phyloP scores from a whole-genome alignment of 352 stramenopile species.

The Globisporangium canariense region DNA sequence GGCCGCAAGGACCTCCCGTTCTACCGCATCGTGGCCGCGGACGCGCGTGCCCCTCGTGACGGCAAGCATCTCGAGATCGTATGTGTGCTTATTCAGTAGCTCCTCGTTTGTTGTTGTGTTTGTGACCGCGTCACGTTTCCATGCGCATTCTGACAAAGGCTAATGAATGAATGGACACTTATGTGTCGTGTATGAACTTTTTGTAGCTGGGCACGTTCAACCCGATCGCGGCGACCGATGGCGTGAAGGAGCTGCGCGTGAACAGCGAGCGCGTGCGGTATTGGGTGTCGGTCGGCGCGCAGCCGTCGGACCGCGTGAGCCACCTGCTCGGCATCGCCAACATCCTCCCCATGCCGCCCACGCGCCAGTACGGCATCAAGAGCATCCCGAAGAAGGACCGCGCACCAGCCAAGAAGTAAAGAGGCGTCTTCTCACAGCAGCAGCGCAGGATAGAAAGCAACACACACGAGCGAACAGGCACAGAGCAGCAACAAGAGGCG shows the following conservation, averaged over 20 bases:
- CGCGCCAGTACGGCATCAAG: constrained; percentile 84
- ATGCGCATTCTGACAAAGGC: background rate
- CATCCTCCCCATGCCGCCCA: constrained; percentile 80
- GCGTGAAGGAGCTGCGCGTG: constrained; percentile 85
- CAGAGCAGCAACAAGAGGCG: background rate
- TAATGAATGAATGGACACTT: too few species aligned
- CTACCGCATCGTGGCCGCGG: constrained; percentile 87
- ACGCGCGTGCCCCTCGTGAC: constrained; percentile 76
- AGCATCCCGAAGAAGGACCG: constrained; percentile 81
- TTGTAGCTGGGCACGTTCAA: constrained; percentile 82
- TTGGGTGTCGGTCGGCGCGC: constrained; percentile 85
- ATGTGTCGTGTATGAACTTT: background rate
- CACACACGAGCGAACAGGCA: background rate
- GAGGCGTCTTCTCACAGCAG: background rate
- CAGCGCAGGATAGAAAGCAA: background rate
- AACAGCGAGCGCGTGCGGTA: constrained; percentile 86
- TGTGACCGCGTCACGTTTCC: background rate
- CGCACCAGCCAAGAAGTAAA: constrained; percentile 42
- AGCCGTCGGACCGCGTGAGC: constrained; percentile 80
- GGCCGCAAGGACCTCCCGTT: constrained; percentile 86
- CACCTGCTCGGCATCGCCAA: constrained; percentile 81
- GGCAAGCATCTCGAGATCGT: constrained; percentile 87
- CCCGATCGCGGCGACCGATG: constrained; percentile 75
- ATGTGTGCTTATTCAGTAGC: constrained; percentile 19
- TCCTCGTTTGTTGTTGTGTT: background rate